These are phyloP conservation scores for Colletotrichum melonis DNA, from an alignment of 2,329 filamentous ascomycete genomes.

Conservation along the genomic window DNA sequence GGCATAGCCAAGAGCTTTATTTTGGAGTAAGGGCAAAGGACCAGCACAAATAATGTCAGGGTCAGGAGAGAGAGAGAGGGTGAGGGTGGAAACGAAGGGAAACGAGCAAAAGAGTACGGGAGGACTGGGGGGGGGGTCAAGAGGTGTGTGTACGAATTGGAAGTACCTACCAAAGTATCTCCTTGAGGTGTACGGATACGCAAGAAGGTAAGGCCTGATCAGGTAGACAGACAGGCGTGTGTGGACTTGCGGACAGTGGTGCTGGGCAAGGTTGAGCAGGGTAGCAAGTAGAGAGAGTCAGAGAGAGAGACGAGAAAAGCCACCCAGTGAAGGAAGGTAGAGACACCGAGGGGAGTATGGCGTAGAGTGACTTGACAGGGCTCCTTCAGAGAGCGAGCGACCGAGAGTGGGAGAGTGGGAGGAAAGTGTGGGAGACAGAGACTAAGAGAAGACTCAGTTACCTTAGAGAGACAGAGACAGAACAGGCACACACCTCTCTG, in stretches of 20 bases:
- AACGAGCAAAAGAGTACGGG: slow-evolving; percentile 25
- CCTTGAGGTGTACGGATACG: background rate
- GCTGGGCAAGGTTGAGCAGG: slow-evolving; percentile 6
- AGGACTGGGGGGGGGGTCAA: background rate
- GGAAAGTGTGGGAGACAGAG: background rate
- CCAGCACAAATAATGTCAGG: slow-evolving; percentile 30
- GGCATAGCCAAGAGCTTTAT: slow-evolving; percentile 36
- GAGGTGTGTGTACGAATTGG: background rate
- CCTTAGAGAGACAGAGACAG: background rate
- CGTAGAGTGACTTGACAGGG: slow-evolving; percentile 10
- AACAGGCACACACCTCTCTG: background rate
- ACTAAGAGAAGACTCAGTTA: background rate
- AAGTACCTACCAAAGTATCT: no score
- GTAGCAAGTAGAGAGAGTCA: background rate
- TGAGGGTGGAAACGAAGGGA: slow-evolving; percentile 35
- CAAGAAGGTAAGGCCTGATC: background rate
- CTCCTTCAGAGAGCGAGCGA: background rate
- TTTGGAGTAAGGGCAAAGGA: slow-evolving; percentile 35
- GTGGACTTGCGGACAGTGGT: background rate
- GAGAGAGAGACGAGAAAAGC: no score
- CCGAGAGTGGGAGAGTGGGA: background rate
- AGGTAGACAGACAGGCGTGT: background rate
- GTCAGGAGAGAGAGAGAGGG: slow-evolving; percentile 23
- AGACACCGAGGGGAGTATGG: background rate
- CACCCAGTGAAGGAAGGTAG: background rate